Base-by-base conservation (phyloP, 2,329 filamentous ascomycete species). In the Talaromyces sp. region DNA sequence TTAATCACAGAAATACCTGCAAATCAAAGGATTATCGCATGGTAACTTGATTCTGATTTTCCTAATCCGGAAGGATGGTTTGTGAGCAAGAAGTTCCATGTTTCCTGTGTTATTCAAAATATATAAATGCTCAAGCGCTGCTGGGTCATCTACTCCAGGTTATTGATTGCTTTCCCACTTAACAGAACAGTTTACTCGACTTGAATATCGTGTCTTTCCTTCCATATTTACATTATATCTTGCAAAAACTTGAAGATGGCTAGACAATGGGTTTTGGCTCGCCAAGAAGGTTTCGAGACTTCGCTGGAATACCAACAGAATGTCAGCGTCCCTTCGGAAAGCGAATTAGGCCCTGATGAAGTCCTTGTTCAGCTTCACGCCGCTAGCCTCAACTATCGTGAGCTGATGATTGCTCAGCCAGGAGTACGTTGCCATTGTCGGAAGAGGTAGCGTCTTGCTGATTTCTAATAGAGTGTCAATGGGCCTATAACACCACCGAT, bases 201-300 rank as follows among this genome's bases (percentile, higher is more conserved):
- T 32, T 13, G 31, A 32, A 11, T 10, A 11, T 1, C 32, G 11
- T 32, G 14, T n/a, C 5, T 2, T 14, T 17, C 6, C 17, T 17
- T 35, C 13, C 7, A 14, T 13, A 6, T 17, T 35, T 2, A 38
- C 1, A 38, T 8, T n/a, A 7, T 7, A 17, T 38, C 17, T 14
- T n/a, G 5, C 8, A n/a, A 35, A 2, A 5, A 9, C 10, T 24
- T 11, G 10, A 24, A 11, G 24, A 46, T 74, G 71, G 64, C 70
- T 54, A 62, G 70, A 58, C 71, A 69, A 57, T 76, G 72, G 71
- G 67, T 68, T 19, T 59, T 74, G 7, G 70, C 65, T 17, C 60
- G 68, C 60, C 73, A 76, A 56, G 64, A 71, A 19, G 74, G 73
- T 57, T 76, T 73, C 24, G 71, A 75, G 9, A 64, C 60, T 1